Base-by-base conservation (phyloP, 495 filamentous ascomycete species). In the Trichocladium antarcticum region DNA sequence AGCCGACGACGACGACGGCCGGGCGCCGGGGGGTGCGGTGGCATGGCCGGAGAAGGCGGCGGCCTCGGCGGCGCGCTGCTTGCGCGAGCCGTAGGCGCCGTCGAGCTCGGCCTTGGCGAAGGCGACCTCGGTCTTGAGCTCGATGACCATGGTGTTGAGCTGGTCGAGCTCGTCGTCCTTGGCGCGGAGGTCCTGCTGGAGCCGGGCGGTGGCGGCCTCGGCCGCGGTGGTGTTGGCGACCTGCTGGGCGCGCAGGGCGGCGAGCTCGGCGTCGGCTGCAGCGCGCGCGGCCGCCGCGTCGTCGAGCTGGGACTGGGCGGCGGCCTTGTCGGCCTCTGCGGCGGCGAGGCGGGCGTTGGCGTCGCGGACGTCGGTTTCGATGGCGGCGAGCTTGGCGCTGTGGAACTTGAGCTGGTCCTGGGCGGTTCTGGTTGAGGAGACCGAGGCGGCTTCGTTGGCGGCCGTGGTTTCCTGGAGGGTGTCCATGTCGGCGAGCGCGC, bases 91-190 rank as follows among this genome's bases (percentile, higher is more conserved):
- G 60, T 95, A 94, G 16, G 92, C 90, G 45, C 87, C 86, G 59
- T 98, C 92, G 29, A 97, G 82, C 69, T 98, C 92, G 5, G 92
- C 92, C 63, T 85, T 87, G 47, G 85, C 85, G 67, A 98, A 79
- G 39, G 89, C 89, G 49, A 94, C 71, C 60, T 97, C 92, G 32
- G 89, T 97, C 48, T 88, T 87, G 40, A 93, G 72, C 47, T 87
- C 80, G 39, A 89, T 84, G 49, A 95, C 74, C 64, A 92, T 86
- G 54, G 79, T 75, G 60, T 93, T 89, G 43, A 93, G 72, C 24
- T 77, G 71, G 11, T 82, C 75, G 62, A 92, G 72, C 57, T 94
- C 87, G 10, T 72, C 67, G 50, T 79, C 81, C 71, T 63, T 74
- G 52, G 45, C 65, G 56, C 62, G 76, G 63, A 68, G 69, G 52